Base-by-base conservation (phyloP, 495 filamentous ascomycete species). In the Arthonia radiata region DNA sequence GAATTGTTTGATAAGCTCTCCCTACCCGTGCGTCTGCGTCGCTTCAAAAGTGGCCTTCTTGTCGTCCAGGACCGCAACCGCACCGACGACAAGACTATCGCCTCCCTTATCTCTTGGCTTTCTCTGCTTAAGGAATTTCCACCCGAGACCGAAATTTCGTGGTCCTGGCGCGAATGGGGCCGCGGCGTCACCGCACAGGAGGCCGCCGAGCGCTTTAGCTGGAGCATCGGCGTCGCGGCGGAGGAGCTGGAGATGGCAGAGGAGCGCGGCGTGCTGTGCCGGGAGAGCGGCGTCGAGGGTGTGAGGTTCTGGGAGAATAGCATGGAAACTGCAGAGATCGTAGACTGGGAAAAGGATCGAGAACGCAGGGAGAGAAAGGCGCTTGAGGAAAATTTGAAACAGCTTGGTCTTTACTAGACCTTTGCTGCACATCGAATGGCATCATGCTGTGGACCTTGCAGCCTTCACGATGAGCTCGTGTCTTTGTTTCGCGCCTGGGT, bases 221-320 rank as follows among this genome's bases (percentile, higher is more conserved):
- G 86, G 86, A 94, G 86, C 44, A 73, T 99, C 10, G 89, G 89
- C n/a, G 86, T 99, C 13, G 89, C 86, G 3, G 68, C 66, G 28
- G 89, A 94, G 42, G 89, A 94, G 46, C 49, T 99, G 17, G 81
- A 92, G 48, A 93, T 94, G 86, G 86, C 44, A 3, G 81, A 80
- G 44, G 76, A 89, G 46, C 67, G 61, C 36, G 86, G 89, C 0
- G 63, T 67, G 8, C 46, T 90, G 13, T 86, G 78, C 43, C 64
- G 78, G 30, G 79, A 90, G 39, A 77, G 79, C 35, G 63, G 78
- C 4, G 64, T 83, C 17, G 78, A 86, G 42, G 79, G 79, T 1
- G 42, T 80, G 19, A 63, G 64, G 34, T 90, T 77, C 37, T 90
- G 79, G 79, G 59, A 61, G 37, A 90, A 90, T 40, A 64, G 43